phyloP scores from a whole-genome alignment of 345 rosid species.

The Salix exigua region DNA sequence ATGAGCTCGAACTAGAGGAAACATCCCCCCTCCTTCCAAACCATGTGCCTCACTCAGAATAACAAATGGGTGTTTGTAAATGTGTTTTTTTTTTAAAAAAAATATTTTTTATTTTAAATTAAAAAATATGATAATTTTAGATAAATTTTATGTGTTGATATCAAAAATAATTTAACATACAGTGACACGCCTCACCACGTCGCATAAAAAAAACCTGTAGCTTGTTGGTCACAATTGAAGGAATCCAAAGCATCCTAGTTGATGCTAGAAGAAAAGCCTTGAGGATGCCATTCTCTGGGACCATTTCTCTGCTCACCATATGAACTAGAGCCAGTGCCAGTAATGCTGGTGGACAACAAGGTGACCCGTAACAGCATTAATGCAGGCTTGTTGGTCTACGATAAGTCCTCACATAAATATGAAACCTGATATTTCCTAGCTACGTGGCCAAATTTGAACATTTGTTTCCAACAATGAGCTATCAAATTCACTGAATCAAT shows the following conservation, averaged over 20 bases:
- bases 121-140: too few relatives aligned
- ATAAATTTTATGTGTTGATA: too few relatives aligned
- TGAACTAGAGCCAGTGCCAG: background rate
- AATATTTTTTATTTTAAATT: too few relatives aligned
- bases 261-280: slow-evolving; percentile 27
- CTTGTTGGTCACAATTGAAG: slow-evolving; percentile 16
- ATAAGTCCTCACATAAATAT: background rate
- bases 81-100: too few relatives aligned
- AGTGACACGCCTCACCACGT: slow-evolving; percentile 10
- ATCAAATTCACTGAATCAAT: background rate
- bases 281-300: slow-evolving; percentile 23
- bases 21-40: slow-evolving; percentile 33
- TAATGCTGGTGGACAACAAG: background rate
- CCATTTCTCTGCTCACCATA: background rate
- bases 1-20: slow-evolving; percentile 24
- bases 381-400: background rate
- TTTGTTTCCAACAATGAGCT: background rate
- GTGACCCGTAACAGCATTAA: background rate
- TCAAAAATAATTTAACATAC: too few relatives aligned
- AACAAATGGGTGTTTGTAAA: background rate
- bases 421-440: background rate
- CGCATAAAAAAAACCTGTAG: background rate
- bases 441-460: background rate
- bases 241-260: slow-evolving; percentile 40
- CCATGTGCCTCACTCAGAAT: slow-evolving; percentile 31